Percentiles rank a stretch among this genome's conserved stretches.
Evolutionary conservation across 345 rosid genomes (phyloP).

Genomic region (Lepidium didymum): DNA sequence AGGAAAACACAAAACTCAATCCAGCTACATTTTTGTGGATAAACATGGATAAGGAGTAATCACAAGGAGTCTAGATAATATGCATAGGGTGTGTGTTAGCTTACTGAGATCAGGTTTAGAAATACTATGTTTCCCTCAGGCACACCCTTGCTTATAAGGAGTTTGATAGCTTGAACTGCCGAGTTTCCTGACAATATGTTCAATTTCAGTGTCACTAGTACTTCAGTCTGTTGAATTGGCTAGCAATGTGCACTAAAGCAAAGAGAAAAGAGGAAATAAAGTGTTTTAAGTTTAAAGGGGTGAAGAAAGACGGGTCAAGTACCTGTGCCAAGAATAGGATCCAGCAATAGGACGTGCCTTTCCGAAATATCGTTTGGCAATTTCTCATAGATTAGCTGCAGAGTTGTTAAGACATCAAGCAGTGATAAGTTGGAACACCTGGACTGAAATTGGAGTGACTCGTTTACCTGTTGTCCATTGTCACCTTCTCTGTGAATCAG

Average conservation of each 20-base stretch:
- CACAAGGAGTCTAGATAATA: background rate
- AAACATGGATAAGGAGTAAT: background rate
- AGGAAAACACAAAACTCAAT: slow-evolving; percentile 5
- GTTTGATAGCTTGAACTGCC: slow-evolving; percentile 87
- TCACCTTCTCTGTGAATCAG: slow-evolving; percentile 98
- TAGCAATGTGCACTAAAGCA: background rate
- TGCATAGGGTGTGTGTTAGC: slow-evolving; percentile 18
- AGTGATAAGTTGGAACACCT: background rate
- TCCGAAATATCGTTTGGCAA: slow-evolving; percentile 85
- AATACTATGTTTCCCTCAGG: slow-evolving; percentile 89
- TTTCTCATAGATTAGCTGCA: slow-evolving; percentile 90
- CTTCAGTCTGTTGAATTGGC: background rate
- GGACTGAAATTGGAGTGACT: background rate
- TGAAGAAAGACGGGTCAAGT: background rate
- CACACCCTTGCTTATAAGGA: slow-evolving; percentile 82
- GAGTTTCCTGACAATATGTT: slow-evolving; percentile 63
- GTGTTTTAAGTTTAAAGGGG: background rate
- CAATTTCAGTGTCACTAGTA: background rate
- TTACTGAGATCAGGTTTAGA: slow-evolving; percentile 89
- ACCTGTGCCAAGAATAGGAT: slow-evolving; percentile 99
- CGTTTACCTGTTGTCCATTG: slow-evolving; percentile 82
- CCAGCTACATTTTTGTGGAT: slow-evolving; percentile 19
- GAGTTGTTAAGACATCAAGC: slow-evolving; percentile 1
- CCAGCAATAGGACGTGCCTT: slow-evolving; percentile 83
- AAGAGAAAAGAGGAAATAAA: background rate